Evolutionary conservation across 352 stramenopile genomes (phyloP), one percentile per base, ranked within the genome.

Genomic region (Aphanomyces cochlioides): DNA sequence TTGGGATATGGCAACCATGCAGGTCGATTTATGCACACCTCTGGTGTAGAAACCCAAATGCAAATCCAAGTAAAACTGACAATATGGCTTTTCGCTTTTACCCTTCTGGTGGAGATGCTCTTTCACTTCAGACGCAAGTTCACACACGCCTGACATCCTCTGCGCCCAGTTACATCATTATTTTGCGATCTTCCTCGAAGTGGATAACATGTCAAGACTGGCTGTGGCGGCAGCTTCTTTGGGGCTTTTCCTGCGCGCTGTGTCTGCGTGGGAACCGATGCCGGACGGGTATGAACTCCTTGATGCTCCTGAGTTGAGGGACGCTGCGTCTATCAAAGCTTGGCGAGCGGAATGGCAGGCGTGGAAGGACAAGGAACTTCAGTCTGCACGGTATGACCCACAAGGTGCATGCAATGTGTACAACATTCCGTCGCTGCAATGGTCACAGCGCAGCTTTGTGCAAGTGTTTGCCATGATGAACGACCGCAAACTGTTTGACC

Each of bases 251-350:
- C 21, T 41, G 3, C 13, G 34, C 7, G 15, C 63, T 43, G 73
- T 69, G 8, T 17, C 15, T 8, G 83, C 76, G 40, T 93, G 87
- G 87, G 87, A 95, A 56, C 74, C 74, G 37, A 83, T 90, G 78
- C 87, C 87, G 8, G 77, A 91, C 47, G 85, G 85, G 17, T 95
- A 91, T 69, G 83, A 95, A 76, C 71, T 95, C 38, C 88, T 93
- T 67, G 79, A 95, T 66, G 85, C 81, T 1, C 85, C 85, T 4
- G 47, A 13, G 19, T 59, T 73, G 0, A 48, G 66, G 12, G 64
- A 87, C 6, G 57, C 69, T 28, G 64, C 12, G 38, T 70, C 64
- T 7, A 61, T 90, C 5, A 72, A 73, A n/a, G 61, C 72, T 7
- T 95, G 87, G 87, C 78, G 74, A 63, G 66, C 66, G 15, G 72